Percentiles rank a stretch among this genome's conserved stretches.
Evolutionary conservation across 768 basidiomycete species (phyloP).

Genomic region (Russula griseocarnosa): DNA sequence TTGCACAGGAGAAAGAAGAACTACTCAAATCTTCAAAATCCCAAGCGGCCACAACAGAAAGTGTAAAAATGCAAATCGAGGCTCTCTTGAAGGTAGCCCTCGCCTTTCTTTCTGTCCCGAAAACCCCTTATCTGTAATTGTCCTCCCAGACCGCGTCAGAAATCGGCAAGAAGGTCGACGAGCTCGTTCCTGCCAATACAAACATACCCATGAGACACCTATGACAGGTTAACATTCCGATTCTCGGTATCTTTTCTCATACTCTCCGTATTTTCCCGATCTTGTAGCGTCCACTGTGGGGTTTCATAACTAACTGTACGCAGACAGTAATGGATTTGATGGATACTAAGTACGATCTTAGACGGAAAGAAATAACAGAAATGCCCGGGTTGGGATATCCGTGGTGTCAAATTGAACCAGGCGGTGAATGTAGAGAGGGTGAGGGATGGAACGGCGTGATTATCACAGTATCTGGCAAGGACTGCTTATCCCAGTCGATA

Average conservation of each 20-base stretch:
- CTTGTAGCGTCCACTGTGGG: background rate
- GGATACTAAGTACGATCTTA: conserved; percentile 15
- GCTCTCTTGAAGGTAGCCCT: conserved; percentile 60
- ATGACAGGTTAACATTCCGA: background rate
- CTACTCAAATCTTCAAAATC: conserved; percentile 74
- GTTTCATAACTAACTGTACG: background rate
- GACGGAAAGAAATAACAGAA: conserved; percentile 4
- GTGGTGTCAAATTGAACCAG: conserved; percentile 5
- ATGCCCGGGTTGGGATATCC: conserved; percentile 22
- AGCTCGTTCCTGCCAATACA: conserved; percentile 21
- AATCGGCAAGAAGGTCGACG: conserved; percentile 28
- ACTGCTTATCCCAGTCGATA: conserved; percentile 6
- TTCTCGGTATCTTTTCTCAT: background rate
- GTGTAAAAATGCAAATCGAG: conserved; percentile 74
- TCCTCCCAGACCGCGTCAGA: conserved; percentile 25
- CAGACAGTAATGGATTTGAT: conserved; percentile 17
- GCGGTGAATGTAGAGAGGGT: conserved; percentile 2
- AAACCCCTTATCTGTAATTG: conserved; percentile 1
- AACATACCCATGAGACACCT: background rate
- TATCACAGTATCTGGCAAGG: background rate
- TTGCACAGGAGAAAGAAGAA: conserved; percentile 67
- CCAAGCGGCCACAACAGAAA: conserved; percentile 71
- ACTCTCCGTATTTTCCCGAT: background rate
- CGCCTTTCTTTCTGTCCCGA: background rate
- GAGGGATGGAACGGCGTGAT: background rate